Evolutionary conservation across 176 grass and related monocot genomes (phyloP), one percentile per base, ranked within the genome.

Genomic region (Ampelocalamus luodianensis): DNA sequence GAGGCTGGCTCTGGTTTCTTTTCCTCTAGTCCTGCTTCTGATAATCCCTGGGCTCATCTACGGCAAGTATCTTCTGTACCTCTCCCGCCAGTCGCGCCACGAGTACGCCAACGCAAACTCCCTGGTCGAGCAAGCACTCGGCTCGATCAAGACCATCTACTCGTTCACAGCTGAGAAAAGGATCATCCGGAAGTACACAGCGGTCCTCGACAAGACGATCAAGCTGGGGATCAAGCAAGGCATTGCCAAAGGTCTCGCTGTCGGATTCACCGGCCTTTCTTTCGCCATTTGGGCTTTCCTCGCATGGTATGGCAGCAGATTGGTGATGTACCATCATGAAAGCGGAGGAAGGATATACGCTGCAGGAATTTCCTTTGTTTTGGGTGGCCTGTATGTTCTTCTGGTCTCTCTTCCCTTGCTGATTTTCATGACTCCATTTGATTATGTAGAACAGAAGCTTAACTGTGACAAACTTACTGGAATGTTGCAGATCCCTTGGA

Each of bases 241-340:
- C n/a, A 91, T 96, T 44, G 96, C 96, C 0, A 99, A 99, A 56
- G 96, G 96, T 17, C 78, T 96, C 0, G 93, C 96, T 14, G 93
- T 99, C 3, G 96, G 96, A 24, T 94, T 92, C 68, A 99, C 93
- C 0, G 93, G 96, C 3, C 82, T 99, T 51, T 88, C 91, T 29
- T 99, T 99, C 14, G 87, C 93, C 46, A 99, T 96, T 53, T 99
- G 96, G 96, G 96, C 70, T 14, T 96, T 99, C 76, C 96, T 99
- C 23, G 96, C 96, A 10, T 99, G 96, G 96, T 99, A 99, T 29
- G 96, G 96, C 8, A 87, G 90, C 58, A 88, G 81, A 55, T 82
- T 98, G 81, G 93, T 98, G n/a, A 92, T 92, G 93, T 87, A 85
- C 65, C 93, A 94, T 43, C 91, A 92, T 23, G 93, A 90, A 55